phyloP scores from a whole-genome alignment of 371 early-diverging fungal species.

The Lichtheimia ornata region DNA sequence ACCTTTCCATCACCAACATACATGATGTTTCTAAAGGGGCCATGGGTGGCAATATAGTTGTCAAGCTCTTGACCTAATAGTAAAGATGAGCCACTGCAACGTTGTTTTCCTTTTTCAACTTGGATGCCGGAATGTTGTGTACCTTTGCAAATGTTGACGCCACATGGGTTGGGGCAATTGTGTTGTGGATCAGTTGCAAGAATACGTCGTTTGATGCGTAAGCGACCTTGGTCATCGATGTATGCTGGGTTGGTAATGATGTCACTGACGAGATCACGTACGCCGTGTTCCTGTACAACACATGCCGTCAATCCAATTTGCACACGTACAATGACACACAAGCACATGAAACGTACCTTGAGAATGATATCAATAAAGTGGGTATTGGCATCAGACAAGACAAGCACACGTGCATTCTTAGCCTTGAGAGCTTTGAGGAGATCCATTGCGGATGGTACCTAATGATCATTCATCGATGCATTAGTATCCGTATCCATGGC shows the following conservation, averaged over 20 bases:
- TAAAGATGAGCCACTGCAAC: too few relatives aligned
- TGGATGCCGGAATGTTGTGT: neutral
- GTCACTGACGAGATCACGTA: slow-evolving; percentile 53
- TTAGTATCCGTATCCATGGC: neutral
- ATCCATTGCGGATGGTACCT: slow-evolving; percentile 59
- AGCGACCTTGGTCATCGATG: slow-evolving; percentile 52
- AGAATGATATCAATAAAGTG: slow-evolving; percentile 72
- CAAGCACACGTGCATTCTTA: slow-evolving; percentile 56
- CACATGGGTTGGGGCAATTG: slow-evolving; percentile 64
- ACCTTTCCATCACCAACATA: slow-evolving; percentile 51
- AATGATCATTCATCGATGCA: neutral
- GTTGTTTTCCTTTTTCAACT: neutral
- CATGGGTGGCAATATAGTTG: slow-evolving; percentile 27
- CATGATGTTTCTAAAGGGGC: slow-evolving; percentile 30
- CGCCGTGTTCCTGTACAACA: slow-evolving; percentile 48
- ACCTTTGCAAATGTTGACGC: slow-evolving; percentile 80
- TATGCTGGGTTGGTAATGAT: slow-evolving; percentile 77
- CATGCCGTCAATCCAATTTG: neutral
- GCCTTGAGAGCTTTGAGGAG: slow-evolving; percentile 47
- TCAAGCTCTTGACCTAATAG: slow-evolving; percentile 40
- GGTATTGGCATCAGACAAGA: slow-evolving; percentile 78
- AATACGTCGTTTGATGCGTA: slow-evolving; percentile 56
- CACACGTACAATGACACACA: too few relatives aligned
- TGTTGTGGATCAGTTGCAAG: slow-evolving; percentile 53
- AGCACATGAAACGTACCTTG: neutral